Evolutionary conservation across 495 filamentous ascomycete genomes (phyloP).

Genomic region (Hypoxylon crocopeplum): DNA sequence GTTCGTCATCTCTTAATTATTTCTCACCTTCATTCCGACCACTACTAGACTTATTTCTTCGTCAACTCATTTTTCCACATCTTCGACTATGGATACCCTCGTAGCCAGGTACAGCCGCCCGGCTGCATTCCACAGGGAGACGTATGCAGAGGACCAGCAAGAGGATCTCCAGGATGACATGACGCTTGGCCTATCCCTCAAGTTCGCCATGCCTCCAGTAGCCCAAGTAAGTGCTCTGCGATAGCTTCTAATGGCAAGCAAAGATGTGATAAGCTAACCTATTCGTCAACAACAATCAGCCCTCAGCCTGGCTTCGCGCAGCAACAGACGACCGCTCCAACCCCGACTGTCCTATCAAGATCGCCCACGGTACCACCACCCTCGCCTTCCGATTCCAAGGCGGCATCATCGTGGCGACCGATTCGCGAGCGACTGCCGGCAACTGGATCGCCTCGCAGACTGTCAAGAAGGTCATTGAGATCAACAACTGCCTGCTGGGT

Average conservation of each 20-base stretch:
- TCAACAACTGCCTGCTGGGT: slow-evolving; percentile 87
- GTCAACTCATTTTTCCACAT: neutral
- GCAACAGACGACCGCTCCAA: slow-evolving; percentile 97
- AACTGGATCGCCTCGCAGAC: slow-evolving; percentile 99
- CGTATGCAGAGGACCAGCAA: slow-evolving; percentile 66
- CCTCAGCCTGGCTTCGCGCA: slow-evolving; percentile 90
- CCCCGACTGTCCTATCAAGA: slow-evolving; percentile 96
- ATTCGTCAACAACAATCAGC: slow-evolving; percentile 53
- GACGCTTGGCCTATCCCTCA: slow-evolving; percentile 75
- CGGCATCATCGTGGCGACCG: slow-evolving; percentile 97
- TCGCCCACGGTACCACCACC: slow-evolving; percentile 99
- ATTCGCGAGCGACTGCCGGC: slow-evolving; percentile 94
- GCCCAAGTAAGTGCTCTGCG: slow-evolving; percentile 69
- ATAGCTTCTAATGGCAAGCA: slow-evolving; percentile 1
- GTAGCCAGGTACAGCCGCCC: slow-evolving; percentile 86
- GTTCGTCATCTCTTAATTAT: neutral
- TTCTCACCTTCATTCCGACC: neutral
- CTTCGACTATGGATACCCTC: slow-evolving; percentile 79
- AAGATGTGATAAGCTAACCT: slow-evolving; percentile 12
- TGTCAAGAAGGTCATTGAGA: slow-evolving; percentile 99
- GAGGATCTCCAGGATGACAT: slow-evolving; percentile 73
- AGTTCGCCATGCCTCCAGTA: slow-evolving; percentile 94
- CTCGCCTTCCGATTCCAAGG: slow-evolving; percentile 96
- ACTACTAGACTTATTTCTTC: neutral
- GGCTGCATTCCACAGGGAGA: slow-evolving; percentile 69